These are phyloP conservation scores for Geranium rotundifolium DNA, from an alignment of 345 rosid species.

Conservation along the genomic window DNA sequence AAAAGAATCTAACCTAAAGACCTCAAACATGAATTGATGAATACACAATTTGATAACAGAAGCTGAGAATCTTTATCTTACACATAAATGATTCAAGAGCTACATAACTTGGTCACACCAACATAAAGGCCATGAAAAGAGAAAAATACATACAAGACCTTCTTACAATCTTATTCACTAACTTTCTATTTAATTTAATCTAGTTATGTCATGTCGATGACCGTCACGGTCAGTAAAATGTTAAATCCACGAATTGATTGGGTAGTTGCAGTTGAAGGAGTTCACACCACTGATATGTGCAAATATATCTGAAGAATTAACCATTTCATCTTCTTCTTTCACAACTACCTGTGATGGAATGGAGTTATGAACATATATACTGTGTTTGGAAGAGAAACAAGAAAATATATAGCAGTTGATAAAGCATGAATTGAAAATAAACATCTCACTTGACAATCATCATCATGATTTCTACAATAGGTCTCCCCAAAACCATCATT, in stretches of 20 bases:
- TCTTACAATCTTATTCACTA: background rate
- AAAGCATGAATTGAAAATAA: background rate
- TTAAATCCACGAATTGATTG: constrained; percentile 83
- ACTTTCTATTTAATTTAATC: no score
- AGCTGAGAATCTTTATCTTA: background rate
- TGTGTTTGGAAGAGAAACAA: background rate
- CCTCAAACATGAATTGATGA: no score
- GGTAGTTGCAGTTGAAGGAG: constrained; percentile 78
- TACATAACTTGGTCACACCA: background rate
- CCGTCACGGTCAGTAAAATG: background rate
- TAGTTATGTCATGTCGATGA: no score
- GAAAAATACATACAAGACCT: background rate
- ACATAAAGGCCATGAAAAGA: background rate
- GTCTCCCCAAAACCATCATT: constrained; percentile 66
- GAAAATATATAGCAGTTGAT: background rate
- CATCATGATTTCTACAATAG: constrained; percentile 45
- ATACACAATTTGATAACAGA: no score
- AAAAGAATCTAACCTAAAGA: no score
- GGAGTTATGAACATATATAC: no score
- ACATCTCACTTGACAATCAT: constrained; percentile 54
- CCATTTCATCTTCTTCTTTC: constrained; percentile 63
- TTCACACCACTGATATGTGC: constrained; percentile 76
- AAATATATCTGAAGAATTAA: constrained; percentile 70
- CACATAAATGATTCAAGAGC: background rate
- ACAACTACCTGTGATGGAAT: constrained; percentile 34